Percentiles rank a stretch among this genome's conserved stretches.
These are phyloP conservation scores for Psophocarpus tetragonolobus DNA, from an alignment of 306 rosid species.

Conservation along the genomic window DNA sequence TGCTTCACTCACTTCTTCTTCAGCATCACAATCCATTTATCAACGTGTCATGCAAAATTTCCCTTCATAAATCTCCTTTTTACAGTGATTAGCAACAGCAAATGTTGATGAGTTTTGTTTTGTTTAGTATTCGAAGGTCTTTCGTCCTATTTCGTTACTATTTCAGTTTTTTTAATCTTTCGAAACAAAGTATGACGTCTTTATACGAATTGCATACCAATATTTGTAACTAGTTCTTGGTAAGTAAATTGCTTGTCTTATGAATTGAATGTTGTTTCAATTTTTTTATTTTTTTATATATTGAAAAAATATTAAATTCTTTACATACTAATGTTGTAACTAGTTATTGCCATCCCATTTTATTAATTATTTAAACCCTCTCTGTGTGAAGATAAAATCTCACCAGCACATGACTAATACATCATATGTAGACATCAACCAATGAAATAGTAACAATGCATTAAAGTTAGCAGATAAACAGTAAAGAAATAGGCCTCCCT, in stretches of 20 bases:
- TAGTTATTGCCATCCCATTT: too few relatives aligned
- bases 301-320: neutral
- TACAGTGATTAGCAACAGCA: slow-evolving; percentile 23
- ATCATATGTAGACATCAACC: too few relatives aligned
- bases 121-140: slow-evolving; percentile 24
- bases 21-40: slow-evolving; percentile 45
- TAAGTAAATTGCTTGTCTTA: slow-evolving; percentile 11
- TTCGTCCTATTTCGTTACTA: neutral
- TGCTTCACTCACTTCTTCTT: slow-evolving; percentile 39
- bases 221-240: slow-evolving; percentile 35
- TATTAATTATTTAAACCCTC: too few relatives aligned
- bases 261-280: slow-evolving; percentile 18
- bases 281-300: neutral
- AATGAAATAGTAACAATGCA: too few relatives aligned
- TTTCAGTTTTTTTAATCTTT: neutral
- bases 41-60: slow-evolving; percentile 57
- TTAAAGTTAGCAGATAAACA: too few relatives aligned
- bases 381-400: too few relatives aligned
- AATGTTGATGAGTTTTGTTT: slow-evolving; percentile 3
- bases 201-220: slow-evolving; percentile 38
- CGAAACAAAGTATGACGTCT: neutral
- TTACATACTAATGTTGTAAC: slow-evolving; percentile 37
- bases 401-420: too few relatives aligned
- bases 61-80: slow-evolving; percentile 37
- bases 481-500: too few relatives aligned